Evolutionary conservation across 257 asterid genomes (phyloP).

Genomic region (Solanum corneliomulleri): DNA sequence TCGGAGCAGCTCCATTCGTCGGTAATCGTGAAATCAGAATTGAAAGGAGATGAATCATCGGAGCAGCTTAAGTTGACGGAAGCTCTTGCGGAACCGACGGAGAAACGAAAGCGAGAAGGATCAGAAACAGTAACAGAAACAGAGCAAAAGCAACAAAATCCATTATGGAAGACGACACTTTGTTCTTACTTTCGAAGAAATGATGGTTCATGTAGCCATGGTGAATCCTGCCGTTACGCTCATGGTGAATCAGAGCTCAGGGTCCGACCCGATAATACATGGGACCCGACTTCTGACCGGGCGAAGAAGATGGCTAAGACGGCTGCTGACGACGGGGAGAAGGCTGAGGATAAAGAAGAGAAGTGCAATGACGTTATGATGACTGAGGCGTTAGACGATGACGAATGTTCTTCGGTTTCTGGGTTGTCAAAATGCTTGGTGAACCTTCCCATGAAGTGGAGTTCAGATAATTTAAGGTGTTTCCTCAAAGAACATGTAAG

Average conservation of each 20-base stretch:
- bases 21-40: conserved; percentile 13
- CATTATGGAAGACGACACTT: conserved; percentile 74
- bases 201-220: conserved; percentile 59
- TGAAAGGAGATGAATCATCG: conserved; percentile 22
- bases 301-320: conserved; percentile 55
- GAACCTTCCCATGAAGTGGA: conserved; percentile 88
- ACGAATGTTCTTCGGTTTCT: conserved; percentile 12
- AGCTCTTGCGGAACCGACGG: conserved; percentile 32
- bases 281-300: conserved; percentile 97
- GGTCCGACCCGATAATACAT: conserved; percentile 57
- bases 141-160: conserved; percentile 24
- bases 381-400: conserved; percentile 68
- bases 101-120: conserved; percentile 59
- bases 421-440: conserved; percentile 65
- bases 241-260: conserved; percentile 75
- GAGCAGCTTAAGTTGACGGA: conserved; percentile 16
- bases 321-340: not conserved
- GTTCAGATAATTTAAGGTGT: conserved; percentile 52
- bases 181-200: conserved; percentile 77
- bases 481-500: not conserved
- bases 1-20: conserved; percentile 10
- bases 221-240: conserved; percentile 56
- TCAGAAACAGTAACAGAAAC: conserved; percentile 5
- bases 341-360: conserved; percentile 4
- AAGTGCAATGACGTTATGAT: conserved; percentile 47